Percentiles rank a stretch among this genome's conserved stretches.
phyloP scores from a whole-genome alignment of 2,329 filamentous ascomycete genomes.

The Arthrobotrys entomopaga region DNA sequence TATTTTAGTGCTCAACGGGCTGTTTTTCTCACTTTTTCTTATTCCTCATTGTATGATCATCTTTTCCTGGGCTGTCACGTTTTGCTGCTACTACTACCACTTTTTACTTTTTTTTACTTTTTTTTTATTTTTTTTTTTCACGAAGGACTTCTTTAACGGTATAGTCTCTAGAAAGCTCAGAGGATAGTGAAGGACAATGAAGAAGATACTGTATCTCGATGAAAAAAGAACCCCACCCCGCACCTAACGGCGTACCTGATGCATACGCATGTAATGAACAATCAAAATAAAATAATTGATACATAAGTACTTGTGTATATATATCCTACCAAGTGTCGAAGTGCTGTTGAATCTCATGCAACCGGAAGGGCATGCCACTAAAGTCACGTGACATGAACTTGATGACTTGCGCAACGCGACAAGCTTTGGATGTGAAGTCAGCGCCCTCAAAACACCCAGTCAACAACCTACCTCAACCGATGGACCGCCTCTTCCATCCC shows the following conservation, averaged over 20 bases:
- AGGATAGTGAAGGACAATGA: slow-evolving; percentile 47
- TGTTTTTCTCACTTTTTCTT: slow-evolving; percentile 39
- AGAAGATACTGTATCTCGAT: slow-evolving; percentile 55
- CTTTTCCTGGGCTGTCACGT: slow-evolving; percentile 53
- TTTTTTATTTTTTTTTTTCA: slow-evolving; percentile 49
- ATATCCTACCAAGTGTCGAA: too few species aligned
- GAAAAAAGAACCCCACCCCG: slow-evolving; percentile 35
- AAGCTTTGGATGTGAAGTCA: background rate
- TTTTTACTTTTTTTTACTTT: slow-evolving; percentile 48
- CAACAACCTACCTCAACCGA: slow-evolving; percentile 5
- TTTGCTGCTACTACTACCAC: slow-evolving; percentile 48
- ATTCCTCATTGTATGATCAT: slow-evolving; percentile 55
- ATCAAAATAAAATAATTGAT: slow-evolving; percentile 30
- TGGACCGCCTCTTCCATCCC: slow-evolving; percentile 1
- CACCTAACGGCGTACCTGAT: slow-evolving; percentile 42
- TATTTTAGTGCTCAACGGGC: slow-evolving; percentile 55
- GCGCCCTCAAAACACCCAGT: background rate
- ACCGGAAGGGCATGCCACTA: too few species aligned
- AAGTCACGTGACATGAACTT: slow-evolving; percentile 21
- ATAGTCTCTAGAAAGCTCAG: slow-evolving; percentile 35
- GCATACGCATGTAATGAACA: slow-evolving; percentile 35
- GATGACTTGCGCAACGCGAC: slow-evolving; percentile 30
- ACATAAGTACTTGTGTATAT: too few species aligned
- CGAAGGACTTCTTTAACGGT: slow-evolving; percentile 33
- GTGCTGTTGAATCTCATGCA: too few species aligned